phyloP scores from a whole-genome alignment of 768 basidiomycete genomes.

The Lactifluus pinguis region DNA sequence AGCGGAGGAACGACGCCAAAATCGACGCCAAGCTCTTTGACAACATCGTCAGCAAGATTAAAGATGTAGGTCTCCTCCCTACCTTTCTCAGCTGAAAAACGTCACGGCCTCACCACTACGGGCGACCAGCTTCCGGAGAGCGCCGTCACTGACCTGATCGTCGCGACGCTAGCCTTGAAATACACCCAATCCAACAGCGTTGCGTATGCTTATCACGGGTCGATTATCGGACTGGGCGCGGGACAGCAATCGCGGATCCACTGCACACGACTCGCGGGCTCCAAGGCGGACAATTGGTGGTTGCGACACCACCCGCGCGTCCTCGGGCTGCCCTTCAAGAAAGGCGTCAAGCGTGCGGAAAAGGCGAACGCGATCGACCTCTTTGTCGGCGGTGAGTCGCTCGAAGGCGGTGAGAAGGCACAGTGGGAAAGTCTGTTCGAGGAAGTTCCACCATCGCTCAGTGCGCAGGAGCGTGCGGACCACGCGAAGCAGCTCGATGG shows the following conservation, averaged over 20 bases:
- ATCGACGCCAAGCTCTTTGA: constrained; percentile 73
- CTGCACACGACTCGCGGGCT: constrained; percentile 95
- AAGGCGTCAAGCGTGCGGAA: constrained; percentile 94
- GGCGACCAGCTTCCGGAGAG: constrained; percentile 52
- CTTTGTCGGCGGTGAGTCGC: constrained; percentile 82
- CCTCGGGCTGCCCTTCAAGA: constrained; percentile 89
- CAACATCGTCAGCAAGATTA: constrained; percentile 86
- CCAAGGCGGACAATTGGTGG: constrained; percentile 99
- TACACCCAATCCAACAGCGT: constrained; percentile 99
- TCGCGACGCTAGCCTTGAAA: constrained; percentile 93
- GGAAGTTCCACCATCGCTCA: constrained; percentile 53
- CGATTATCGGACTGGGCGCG: constrained; percentile 92
- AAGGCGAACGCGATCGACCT: constrained; percentile 98
- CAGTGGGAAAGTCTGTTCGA: constrained; percentile 93
- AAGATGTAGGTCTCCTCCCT: constrained; percentile 45
- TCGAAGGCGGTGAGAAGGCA: constrained; percentile 80
- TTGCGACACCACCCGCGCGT: constrained; percentile 93
- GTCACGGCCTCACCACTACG: background rate
- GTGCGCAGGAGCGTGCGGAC: constrained; percentile 57
- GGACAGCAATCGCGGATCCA: constrained; percentile 99
- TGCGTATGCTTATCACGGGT: constrained; percentile 85
- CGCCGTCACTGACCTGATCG: constrained; percentile 85
- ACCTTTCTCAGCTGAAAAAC: background rate
- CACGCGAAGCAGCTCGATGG: constrained; percentile 71
- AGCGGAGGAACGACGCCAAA: constrained; percentile 83